phyloP scores from a whole-genome alignment of 768 basidiomycete genomes.

The Crepidotus variabilis region DNA sequence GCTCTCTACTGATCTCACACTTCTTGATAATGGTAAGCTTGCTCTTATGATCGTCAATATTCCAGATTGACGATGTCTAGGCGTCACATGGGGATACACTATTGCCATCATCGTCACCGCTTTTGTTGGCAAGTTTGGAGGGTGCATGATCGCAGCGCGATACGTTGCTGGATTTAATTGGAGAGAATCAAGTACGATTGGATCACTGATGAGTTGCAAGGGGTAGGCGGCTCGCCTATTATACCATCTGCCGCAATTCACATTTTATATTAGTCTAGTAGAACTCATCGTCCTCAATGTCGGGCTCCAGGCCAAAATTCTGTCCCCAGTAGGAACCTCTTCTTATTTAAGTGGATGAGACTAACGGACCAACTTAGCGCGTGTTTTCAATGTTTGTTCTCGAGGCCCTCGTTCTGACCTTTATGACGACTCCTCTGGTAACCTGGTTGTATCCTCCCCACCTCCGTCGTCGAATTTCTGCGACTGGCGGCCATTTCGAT shows the following conservation, averaged over 20 bases:
- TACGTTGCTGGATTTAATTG: conserved; percentile 68
- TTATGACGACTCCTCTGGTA: conserved; percentile 81
- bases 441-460: conserved; percentile 63
- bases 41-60: background rate
- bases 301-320: conserved; percentile 76
- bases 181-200: conserved; percentile 82
- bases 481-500: conserved; percentile 43
- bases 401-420: conserved; percentile 77
- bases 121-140: conserved; percentile 87
- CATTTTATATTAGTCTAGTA: background rate
- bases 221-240: conserved; percentile 46
- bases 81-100: conserved; percentile 85
- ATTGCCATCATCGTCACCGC: conserved; percentile 76
- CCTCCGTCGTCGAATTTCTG: conserved; percentile 43
- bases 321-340: conserved; percentile 44
- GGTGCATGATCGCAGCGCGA: conserved; percentile 69
- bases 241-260: background rate
- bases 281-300: conserved; percentile 85
- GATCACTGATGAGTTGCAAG: conserved; percentile 94
- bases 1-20: conserved; percentile 80
- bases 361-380: conserved; percentile 23
- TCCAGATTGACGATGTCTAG: conserved; percentile 23
- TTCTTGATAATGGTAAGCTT: conserved; percentile 69
- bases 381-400: conserved; percentile 97
- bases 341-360: background rate